Base-by-base conservation (phyloP, 2,329 filamentous ascomycete genomes). In the Colletotrichum coccodes region DNA sequence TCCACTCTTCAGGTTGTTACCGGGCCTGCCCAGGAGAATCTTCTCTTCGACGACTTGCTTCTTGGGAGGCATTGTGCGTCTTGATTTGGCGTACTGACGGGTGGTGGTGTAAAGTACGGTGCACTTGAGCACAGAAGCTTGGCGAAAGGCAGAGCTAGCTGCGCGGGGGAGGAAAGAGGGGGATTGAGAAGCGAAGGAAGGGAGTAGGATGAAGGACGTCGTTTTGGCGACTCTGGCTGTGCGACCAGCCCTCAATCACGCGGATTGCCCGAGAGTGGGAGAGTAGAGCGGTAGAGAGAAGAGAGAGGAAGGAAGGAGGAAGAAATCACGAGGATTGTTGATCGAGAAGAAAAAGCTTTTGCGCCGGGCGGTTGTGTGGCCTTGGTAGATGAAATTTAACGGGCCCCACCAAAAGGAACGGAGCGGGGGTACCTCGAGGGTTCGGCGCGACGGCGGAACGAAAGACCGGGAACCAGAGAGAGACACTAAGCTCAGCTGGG, bases 1-100 rank as follows among this genome's bases (percentile, higher is more conserved):
- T 86, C 96, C 97, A 87, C 94, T 98, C 90, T 98, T 99, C 83
- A 99, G 83, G 85, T 90, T 98, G 89, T 99, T 99, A 79, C 96
- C 96, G 74, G 96, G 96, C 80, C 96, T 89, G 83, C 96, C 96
- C 83, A 99, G 89, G 76, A 96, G 91, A 83, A 98, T 89, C 91
- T 98, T 98, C 89, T 98, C 93, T 88, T 98, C 93, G 77, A 94
- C 90, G 76, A 90, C 91, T 61, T 84, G 86, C 86, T 98, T 98
- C 89, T 99, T 99, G 81, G 96, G 96, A 84, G 94, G 88, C 96
- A 99, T 99, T 81, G 90, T 94, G 80, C 82, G 86, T 81, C 83
- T 56, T 56, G 81, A 87, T 91, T 78, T 87, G 89, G 86, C 85
- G 86, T 90, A 90, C 74, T 79, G 81, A 77, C 88, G 84, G 78